phyloP scores from a whole-genome alignment of 1,139 yeast genomes.

The Kodamaea anthophila region DNA sequence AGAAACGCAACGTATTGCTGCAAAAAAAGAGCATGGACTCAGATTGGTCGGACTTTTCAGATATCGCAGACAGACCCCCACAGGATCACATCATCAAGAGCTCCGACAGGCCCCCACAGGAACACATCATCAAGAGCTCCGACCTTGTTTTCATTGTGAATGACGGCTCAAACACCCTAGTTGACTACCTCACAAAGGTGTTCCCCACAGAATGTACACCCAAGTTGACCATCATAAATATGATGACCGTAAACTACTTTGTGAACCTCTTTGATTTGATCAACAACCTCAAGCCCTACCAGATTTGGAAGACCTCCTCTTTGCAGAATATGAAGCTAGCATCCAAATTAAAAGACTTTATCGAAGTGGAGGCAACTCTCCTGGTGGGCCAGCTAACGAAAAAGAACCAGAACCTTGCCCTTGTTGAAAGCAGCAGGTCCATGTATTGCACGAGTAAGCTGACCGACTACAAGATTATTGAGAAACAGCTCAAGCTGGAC shows the following conservation, averaged over 20 bases:
- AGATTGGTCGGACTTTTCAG: too few relatives aligned
- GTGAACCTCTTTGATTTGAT: constrained; percentile 34
- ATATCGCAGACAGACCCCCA: too few relatives aligned
- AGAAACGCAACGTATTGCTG: too few relatives aligned
- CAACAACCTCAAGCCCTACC: constrained; percentile 28
- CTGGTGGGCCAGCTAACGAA: constrained; percentile 8
- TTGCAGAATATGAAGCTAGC: constrained; percentile 21
- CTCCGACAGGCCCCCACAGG: constrained; percentile 3
- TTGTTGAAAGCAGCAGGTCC: constrained; percentile 9
- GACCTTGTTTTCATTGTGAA: constrained; percentile 34
- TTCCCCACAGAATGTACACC: constrained; percentile 13
- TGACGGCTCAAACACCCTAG: constrained; percentile 31
- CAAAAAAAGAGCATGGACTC: too few relatives aligned
- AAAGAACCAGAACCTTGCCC: constrained; percentile 9
- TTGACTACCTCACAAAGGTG: constrained; percentile 18
- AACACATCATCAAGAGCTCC: constrained; percentile 14
- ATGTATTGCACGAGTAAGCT: constrained; percentile 21
- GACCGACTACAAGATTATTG: constrained; percentile 29
- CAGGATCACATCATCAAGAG: too few relatives aligned
- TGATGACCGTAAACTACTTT: constrained; percentile 38
- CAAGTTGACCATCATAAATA: constrained; percentile 33
- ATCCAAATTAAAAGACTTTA: constrained; percentile 21
- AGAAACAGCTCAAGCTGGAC: constrained; percentile 28
- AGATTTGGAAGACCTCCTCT: constrained; percentile 38
- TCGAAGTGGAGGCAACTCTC: constrained; percentile 20